These are phyloP conservation scores for Hansenula lynferdii DNA, from an alignment of 1,139 yeast species.

Conservation along the genomic window DNA sequence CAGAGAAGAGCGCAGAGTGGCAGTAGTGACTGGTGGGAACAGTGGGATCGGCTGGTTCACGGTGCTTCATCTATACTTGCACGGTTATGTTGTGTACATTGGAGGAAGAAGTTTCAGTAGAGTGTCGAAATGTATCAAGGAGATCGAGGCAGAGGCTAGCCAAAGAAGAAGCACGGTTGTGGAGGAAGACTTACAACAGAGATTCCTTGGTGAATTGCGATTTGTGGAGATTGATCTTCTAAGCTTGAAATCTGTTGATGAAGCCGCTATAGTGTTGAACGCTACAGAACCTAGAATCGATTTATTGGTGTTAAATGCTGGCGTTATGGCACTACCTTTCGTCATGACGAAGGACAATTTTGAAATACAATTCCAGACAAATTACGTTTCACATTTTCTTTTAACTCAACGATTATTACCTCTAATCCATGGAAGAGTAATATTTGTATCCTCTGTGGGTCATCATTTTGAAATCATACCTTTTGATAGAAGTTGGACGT, in stretches of 20 bases:
- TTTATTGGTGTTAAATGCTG: constrained; percentile 73
- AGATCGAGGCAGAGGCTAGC: constrained; percentile 49
- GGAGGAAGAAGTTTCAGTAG: constrained; percentile 63
- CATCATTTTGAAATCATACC: constrained; percentile 51
- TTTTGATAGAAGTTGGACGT: constrained; percentile 46
- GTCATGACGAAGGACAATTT: constrained; percentile 62
- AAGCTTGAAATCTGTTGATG: constrained; percentile 50
- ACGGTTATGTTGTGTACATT: constrained; percentile 70
- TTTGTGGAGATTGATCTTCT: constrained; percentile 61
- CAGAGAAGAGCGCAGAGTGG: constrained; percentile 45
- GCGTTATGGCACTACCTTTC: constrained; percentile 74
- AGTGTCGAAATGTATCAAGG: constrained; percentile 51
- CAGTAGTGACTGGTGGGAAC: constrained; percentile 75
- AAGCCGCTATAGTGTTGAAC: constrained; percentile 47
- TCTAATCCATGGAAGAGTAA: constrained; percentile 50
- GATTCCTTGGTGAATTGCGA: constrained; percentile 51
- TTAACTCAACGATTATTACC: constrained; percentile 61
- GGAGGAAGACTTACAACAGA: constrained; percentile 11
- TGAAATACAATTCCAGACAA: constrained; percentile 78
- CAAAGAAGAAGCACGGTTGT: constrained; percentile 24
- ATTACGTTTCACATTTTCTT: constrained; percentile 71
- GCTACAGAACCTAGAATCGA: constrained; percentile 49
- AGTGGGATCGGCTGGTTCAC: constrained; percentile 80
- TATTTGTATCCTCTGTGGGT: constrained; percentile 67
- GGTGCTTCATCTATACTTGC: constrained; percentile 67